These are phyloP conservation scores for Vanrija sp. DNA, from an alignment of 1,284 basidiomycete species.

Conservation along the genomic window DNA sequence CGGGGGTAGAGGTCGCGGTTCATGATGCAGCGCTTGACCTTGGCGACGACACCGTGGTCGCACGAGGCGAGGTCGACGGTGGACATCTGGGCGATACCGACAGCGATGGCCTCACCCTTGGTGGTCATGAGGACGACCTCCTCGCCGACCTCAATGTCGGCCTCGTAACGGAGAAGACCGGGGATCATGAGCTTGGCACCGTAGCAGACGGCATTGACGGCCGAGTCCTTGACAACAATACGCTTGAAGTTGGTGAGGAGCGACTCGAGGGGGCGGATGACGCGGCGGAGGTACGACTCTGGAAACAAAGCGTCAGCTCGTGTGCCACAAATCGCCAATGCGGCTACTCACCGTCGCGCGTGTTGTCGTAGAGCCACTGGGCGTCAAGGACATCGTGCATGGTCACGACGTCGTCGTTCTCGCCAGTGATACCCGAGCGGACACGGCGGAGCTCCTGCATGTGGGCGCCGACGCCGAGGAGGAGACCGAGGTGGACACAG, in stretches of 20 bases:
- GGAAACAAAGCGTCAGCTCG: constrained; percentile 2
- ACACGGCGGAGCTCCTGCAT: constrained; percentile 99
- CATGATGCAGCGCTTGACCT: constrained; percentile 99
- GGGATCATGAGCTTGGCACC: constrained; percentile 99
- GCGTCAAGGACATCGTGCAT: constrained; percentile 99
- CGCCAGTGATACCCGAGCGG: constrained; percentile 89
- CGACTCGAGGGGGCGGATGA: constrained; percentile 90
- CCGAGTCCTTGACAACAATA: constrained; percentile 98
- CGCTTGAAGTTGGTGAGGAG: constrained; percentile 95
- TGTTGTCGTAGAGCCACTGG: constrained; percentile 98
- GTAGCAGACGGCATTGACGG: constrained; percentile 99
- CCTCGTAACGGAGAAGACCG: constrained; percentile 93
- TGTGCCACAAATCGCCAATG: background rate
- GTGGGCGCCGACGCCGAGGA: constrained; percentile 96
- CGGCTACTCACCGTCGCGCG: constrained; percentile 75
- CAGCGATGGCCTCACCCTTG: constrained; percentile 97
- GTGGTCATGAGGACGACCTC: constrained; percentile 99
- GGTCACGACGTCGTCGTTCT: constrained; percentile 97
- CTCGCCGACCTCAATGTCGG: constrained; percentile 91
- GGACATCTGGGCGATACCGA: constrained; percentile 97
- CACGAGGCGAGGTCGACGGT: constrained; percentile 97
- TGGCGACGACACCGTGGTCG: constrained; percentile 98
- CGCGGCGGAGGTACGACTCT: constrained; percentile 96
- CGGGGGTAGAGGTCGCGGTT: constrained; percentile 97
- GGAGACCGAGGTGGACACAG: constrained; percentile 92